A percentile compares a stretch with the other conserved stretches of the same genome.
Evolutionary conservation across 352 stramenopile species (phyloP).

Genomic region (Pythium myriotylum): DNA sequence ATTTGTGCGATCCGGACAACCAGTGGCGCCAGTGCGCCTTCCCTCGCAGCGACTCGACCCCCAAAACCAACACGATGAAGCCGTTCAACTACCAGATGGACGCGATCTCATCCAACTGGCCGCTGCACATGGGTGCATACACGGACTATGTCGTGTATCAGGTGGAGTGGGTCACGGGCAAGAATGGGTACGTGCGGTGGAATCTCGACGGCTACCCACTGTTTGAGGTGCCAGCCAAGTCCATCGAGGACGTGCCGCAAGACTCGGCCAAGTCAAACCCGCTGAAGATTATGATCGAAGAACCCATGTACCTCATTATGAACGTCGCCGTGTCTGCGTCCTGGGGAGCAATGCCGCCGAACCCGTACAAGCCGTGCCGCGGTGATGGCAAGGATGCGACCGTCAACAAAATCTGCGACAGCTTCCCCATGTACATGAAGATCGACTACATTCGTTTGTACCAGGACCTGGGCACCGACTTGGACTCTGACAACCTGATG

Average conservation of each 20-base stretch:
- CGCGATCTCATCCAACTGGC: constrained; percentile 44
- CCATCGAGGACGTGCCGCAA: constrained; percentile 23
- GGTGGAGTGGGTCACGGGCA: constrained; percentile 48
- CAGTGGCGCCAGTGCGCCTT: constrained; percentile 33
- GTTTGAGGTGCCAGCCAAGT: constrained; percentile 30
- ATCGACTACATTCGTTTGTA: constrained; percentile 29
- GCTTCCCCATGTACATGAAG: constrained; percentile 50
- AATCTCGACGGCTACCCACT: constrained; percentile 12
- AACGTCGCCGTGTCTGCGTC: constrained; percentile 77
- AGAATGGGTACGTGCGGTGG: constrained; percentile 18
- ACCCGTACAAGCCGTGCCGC: constrained; percentile 25
- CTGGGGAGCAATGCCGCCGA: constrained; percentile 55
- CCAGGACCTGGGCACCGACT: constrained; percentile 47
- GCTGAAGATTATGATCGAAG: constrained; percentile 35
- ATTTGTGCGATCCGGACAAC: constrained; percentile 29
- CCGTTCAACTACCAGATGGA: constrained; percentile 36
- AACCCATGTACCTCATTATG: constrained; percentile 88
- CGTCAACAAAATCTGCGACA: constrained; percentile 30
- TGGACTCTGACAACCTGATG: constrained; percentile 48
- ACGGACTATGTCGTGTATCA: constrained; percentile 55
- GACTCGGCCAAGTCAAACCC: constrained; percentile 18
- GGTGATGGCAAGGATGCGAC: constrained; percentile 18
- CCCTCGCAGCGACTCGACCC: constrained; percentile 34
- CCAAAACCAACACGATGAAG: constrained; percentile 48
- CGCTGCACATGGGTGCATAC: constrained; percentile 50